Base-by-base conservation (phyloP, 1,284 basidiomycete species). In the Boletus sp. region DNA sequence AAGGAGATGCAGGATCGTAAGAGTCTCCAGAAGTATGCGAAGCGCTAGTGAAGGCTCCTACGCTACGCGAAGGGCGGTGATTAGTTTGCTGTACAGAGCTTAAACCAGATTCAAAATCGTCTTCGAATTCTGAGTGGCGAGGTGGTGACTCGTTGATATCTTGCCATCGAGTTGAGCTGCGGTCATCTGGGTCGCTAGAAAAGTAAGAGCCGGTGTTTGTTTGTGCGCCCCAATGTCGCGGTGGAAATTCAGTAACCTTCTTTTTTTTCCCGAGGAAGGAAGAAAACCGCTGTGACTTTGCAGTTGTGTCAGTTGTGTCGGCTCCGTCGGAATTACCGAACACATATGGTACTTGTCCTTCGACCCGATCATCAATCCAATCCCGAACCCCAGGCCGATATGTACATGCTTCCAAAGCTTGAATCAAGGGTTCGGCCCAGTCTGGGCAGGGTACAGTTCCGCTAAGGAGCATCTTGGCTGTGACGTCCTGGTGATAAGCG, bases 401-500 rank as follows among this genome's bases (percentile, higher is more conserved):
- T 3, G 88, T 90, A 56, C 82, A 84, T 13, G 76, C 66, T 48
- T 91, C 82, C 19, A 97, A 73, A 2, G 84, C 84, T 49, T 79
- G 77, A 52, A 90, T 82, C 30, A 97, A 76, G 2, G 75, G 65
- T 34, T 75, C 68, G 1, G 92, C 84, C 88, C 91, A 96, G 3
- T 78, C 70, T 0, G 92, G 93, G 2, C 81, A 77, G 16, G 83
- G 76, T 37, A 95, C 72, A 5, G 69, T 66, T 9, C 94, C 94
- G 38, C 81, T 84, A 13, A 97, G 81, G 19, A 97, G 79, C 62
- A 85, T 77, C 65, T 87, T 88, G 1, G 76, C 84, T 0, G 84
- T 82, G 9, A 91, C 87, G 48, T 84, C 77, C 4, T 80, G 77
- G 27, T 78, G 75, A 63, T 94, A 95, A 4, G 91, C 91, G 40